Evolutionary conservation across 2,329 filamentous ascomycete genomes (phyloP), one percentile per base, ranked within the genome.

Genomic region (Beauveria caledonica): DNA sequence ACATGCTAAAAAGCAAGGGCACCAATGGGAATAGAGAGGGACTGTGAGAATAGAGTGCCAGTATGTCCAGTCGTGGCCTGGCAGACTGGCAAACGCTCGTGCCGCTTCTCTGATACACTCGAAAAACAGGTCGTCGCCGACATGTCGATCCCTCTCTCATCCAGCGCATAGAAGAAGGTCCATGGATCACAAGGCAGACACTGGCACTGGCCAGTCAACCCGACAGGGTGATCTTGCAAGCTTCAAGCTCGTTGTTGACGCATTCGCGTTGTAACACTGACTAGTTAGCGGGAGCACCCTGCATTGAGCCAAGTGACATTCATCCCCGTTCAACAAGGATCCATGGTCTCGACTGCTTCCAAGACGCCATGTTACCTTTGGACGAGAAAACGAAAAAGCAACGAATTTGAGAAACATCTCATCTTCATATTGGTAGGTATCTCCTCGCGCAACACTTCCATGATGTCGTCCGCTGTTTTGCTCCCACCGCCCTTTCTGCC

Each of bases 241-340:
- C 11, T 36, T 36, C 33, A 36, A 36, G 33, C 33, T 49, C 44
- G 44, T 40, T 50, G 45, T 29, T 58, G 44, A 48, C 48, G 40
- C 55, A 58, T 58, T 21, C 45, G 33, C 21, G 55, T 58, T 58
- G 55, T 45, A 42, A 27, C 45, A 21, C 29, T 27, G 29, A 55
- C 52, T 53, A 53, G 29, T 29, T 27, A 50, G 48, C 17, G 48
- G 29, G 13, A 40, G 33, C 50, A 53, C 50, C 50, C 50, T 53
- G n/a, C 33, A 40, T 53, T 19, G 50, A 36, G 33, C 33, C n/a
- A 23, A 11, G 29, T 19, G 49, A 6, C 49, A 39, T 52, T 39
- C 19, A 52, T 23, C 7, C 51, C 21, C 15, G 40, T 23, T 10
- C 10, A 21, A 21, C 36, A 25, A 27, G 33, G 2, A 23, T 39